These are phyloP conservation scores for Sporothrix pseudoabietina DNA, from an alignment of 2,329 filamentous ascomycete genomes.

Conservation along the genomic window DNA sequence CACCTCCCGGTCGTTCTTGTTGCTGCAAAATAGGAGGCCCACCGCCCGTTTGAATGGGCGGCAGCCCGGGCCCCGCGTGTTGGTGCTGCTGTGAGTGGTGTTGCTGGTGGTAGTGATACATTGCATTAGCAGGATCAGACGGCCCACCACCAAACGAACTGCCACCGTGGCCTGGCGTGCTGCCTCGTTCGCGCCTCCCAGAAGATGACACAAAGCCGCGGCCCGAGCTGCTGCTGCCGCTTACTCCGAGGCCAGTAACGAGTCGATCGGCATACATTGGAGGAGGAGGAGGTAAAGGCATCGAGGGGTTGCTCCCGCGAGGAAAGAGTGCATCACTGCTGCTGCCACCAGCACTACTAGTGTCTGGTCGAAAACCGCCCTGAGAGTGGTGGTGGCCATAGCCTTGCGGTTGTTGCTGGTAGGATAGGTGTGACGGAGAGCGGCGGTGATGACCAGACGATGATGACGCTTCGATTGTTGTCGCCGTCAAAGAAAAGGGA, in stretches of 20 bases:
- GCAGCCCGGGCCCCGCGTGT: constrained; percentile 48
- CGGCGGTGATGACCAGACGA: constrained; percentile 38
- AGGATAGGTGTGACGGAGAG: constrained; percentile 42
- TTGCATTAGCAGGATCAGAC: constrained; percentile 28
- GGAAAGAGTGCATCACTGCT: constrained; percentile 45
- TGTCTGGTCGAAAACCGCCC: constrained; percentile 45
- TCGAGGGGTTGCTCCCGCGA: constrained; percentile 37
- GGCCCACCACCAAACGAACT: constrained; percentile 11
- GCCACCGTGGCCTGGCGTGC: constrained; percentile 24
- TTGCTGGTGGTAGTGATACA: constrained; percentile 39
- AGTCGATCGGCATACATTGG: constrained; percentile 34
- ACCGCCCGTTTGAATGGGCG: constrained; percentile 53
- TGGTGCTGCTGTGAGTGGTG: constrained; percentile 38
- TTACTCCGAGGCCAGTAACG: constrained; percentile 41
- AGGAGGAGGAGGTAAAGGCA: constrained; percentile 31
- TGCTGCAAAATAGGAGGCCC: constrained; percentile 16
- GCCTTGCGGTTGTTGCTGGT: constrained; percentile 34
- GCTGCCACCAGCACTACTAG: constrained; percentile 43
- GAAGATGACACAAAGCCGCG: constrained; percentile 7
- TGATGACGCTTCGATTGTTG: constrained; percentile 46
- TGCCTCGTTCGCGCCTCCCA: constrained; percentile 16
- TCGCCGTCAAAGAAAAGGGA: constrained; percentile 72
- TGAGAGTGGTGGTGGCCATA: constrained; percentile 42
- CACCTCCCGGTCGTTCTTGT: constrained; percentile 33
- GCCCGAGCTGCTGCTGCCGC: constrained; percentile 5